phyloP scores from a whole-genome alignment of 768 basidiomycete species.

The Exidia glandulosa region DNA sequence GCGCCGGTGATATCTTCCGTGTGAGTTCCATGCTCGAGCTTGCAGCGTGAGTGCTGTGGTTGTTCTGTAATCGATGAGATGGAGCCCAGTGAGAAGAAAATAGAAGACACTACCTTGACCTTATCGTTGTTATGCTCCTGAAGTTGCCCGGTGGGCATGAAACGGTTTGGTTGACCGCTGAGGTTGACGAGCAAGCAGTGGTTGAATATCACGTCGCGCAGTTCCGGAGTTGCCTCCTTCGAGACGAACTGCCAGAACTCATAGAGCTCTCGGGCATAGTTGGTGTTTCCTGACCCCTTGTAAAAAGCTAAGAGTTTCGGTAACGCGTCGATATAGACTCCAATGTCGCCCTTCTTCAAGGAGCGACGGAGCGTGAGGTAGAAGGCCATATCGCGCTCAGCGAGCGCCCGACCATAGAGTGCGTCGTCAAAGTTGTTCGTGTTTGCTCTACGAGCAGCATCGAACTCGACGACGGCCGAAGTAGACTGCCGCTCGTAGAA shows the following conservation, averaged over 20 bases:
- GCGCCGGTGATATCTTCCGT: not conserved
- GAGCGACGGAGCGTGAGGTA: not conserved
- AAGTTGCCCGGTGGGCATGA: not conserved
- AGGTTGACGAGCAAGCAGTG: not conserved
- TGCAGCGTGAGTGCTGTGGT: not conserved
- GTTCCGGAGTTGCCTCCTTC: not conserved
- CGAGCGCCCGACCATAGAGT: not conserved
- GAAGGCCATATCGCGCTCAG: not conserved
- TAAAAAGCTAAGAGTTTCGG: not conserved
- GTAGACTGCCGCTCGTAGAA: not conserved
- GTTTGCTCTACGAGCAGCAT: not conserved
- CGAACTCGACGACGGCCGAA: not conserved
- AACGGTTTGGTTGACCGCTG: not conserved
- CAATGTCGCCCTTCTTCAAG: not conserved
- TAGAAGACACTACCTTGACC: not conserved
- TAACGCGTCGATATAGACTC: not conserved
- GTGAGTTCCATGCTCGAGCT: not conserved
- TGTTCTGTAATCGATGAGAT: not conserved
- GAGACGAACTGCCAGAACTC: not conserved
- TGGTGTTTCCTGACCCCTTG: not conserved
- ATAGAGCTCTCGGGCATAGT: not conserved
- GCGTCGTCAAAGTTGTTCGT: not conserved
- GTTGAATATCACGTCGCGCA: not conserved
- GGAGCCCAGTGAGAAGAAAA: not conserved
- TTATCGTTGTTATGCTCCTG: not conserved